Evolutionary conservation across 2,329 filamentous ascomycete genomes (phyloP).

Genomic region (Tolypocladium tundrense): DNA sequence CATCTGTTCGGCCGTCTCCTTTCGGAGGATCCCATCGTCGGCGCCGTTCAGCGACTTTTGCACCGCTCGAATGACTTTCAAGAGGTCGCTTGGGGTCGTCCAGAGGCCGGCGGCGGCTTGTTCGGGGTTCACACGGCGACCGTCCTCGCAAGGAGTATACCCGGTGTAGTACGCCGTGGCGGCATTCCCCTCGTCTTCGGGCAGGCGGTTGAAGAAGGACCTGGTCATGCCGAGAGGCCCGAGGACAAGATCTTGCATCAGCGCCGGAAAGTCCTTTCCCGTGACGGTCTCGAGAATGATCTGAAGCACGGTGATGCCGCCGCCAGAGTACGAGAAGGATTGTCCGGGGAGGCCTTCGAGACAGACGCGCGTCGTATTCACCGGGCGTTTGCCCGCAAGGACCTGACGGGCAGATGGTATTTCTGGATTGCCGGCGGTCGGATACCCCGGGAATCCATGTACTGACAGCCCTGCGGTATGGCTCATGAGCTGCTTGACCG

Average conservation of each 20-base stretch:
- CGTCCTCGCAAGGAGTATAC: background rate
- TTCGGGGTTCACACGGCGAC: conserved; percentile 5
- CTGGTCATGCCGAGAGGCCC: background rate
- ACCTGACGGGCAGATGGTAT: background rate
- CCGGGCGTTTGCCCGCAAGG: background rate
- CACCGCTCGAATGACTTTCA: conserved; percentile 8
- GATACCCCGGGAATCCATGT: background rate
- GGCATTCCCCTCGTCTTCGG: background rate
- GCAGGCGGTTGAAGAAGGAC: background rate
- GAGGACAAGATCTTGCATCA: background rate
- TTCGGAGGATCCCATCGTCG: conserved; percentile 5
- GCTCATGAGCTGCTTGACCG: background rate
- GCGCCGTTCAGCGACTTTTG: conserved; percentile 8
- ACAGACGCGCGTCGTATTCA: background rate
- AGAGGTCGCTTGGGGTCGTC: conserved; percentile 12
- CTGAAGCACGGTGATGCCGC: background rate
- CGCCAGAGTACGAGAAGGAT: background rate
- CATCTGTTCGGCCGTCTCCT: conserved; percentile 7
- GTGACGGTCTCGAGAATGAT: background rate
- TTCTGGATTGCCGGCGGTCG: background rate
- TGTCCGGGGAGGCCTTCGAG: background rate
- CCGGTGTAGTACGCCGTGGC: background rate
- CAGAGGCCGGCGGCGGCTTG: conserved; percentile 9
- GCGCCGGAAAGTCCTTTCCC: background rate
- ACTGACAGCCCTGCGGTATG: background rate